Evolutionary conservation across 169 alveolate genomes (phyloP), one percentile per base, ranked within the genome.

Genomic region (Plasmodium vivax): DNA sequence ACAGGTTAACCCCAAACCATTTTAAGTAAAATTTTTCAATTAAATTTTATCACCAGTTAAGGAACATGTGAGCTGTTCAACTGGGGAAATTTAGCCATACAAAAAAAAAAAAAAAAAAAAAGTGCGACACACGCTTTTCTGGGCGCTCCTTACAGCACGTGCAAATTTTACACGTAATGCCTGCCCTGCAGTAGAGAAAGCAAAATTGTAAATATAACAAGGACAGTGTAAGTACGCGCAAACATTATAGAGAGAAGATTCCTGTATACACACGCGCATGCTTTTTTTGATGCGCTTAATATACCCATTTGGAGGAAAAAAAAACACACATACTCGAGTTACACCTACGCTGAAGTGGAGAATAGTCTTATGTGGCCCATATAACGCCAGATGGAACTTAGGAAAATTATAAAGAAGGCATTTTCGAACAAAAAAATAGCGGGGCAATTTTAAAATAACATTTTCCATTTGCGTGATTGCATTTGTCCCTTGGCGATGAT

Each of bases 361-460:
- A 54, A 56, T 27, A 51, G 32, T 19, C 77, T 58, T 56, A 43
- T 27, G 38, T 82, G 56, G 10, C 38, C 30, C 30, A 54, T 82
- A n/a, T 58, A 82, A 82, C 71, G 6, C 14, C 90, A 82, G 74
- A 54, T 82, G 71, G 79, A 0, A 82, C 43, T 27, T 82, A 54
- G 80, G 75, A 82, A 56, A 56, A 54, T 38, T 54, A n/a, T 27
- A 45, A 82, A 54, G 43, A 27, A 56, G 77, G 38, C 43, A 68
- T 30, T 82, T 82, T 43, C 71, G 19, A 82, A 43, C 68, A 54
- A 14, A 56, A 43, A 47, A 82, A 32, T 56, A 9, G 38, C 38
- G 71, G n/a, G 34, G 73, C 14, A 4, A 82, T 58, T 82, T 82
- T 82, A 47, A 82, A 80, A 30, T 38, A n/a, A 56, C 71, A 82